A percentile compares a stretch with the other conserved stretches of the same genome.
These are phyloP conservation scores for Hypoxylon trugodes DNA, from an alignment of 495 filamentous ascomycete genomes.

Conservation along the genomic window DNA sequence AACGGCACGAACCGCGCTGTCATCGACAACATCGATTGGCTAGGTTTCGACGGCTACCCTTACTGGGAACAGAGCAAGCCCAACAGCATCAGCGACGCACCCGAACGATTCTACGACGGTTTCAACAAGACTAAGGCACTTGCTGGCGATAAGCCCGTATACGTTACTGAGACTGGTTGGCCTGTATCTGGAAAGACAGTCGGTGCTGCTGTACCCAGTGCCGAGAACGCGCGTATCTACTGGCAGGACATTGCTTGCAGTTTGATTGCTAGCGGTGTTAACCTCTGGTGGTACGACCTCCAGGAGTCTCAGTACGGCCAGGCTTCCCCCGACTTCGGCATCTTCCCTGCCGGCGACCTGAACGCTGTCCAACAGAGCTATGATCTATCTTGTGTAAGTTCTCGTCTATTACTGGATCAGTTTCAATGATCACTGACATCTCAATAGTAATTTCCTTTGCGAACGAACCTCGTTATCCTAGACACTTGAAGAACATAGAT, in stretches of 20 bases:
- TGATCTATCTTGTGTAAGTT: conserved; percentile 60
- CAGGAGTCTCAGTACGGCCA: conserved; percentile 65
- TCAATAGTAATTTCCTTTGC: conserved; percentile 1
- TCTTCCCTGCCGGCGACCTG: conserved; percentile 48
- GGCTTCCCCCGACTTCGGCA: conserved; percentile 72
- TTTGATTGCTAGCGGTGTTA: conserved; percentile 65
- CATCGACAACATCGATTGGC: conserved; percentile 69
- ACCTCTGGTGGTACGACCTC: conserved; percentile 76
- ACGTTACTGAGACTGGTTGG: conserved; percentile 88
- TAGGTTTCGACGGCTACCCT: conserved; percentile 75
- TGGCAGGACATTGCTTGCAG: conserved; percentile 78
- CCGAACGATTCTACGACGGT: conserved; percentile 66
- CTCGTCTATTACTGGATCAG: not conserved
- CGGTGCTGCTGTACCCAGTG: conserved; percentile 65
- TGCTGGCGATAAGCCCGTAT: conserved; percentile 71
- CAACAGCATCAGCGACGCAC: conserved; percentile 69
- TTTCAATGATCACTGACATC: not conserved
- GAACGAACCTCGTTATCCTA: conserved; percentile 1
- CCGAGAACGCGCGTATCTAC: conserved; percentile 73
- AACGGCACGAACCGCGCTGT: conserved; percentile 73
- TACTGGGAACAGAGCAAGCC: conserved; percentile 72
- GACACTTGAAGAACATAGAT: conserved; percentile 25
- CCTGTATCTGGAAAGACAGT: conserved; percentile 68
- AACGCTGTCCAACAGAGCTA: conserved; percentile 59
- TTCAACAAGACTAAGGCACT: conserved; percentile 65